Evolutionary conservation across 176 grass and related monocot species (phyloP).

Genomic region (Paspalum vaginatum): DNA sequence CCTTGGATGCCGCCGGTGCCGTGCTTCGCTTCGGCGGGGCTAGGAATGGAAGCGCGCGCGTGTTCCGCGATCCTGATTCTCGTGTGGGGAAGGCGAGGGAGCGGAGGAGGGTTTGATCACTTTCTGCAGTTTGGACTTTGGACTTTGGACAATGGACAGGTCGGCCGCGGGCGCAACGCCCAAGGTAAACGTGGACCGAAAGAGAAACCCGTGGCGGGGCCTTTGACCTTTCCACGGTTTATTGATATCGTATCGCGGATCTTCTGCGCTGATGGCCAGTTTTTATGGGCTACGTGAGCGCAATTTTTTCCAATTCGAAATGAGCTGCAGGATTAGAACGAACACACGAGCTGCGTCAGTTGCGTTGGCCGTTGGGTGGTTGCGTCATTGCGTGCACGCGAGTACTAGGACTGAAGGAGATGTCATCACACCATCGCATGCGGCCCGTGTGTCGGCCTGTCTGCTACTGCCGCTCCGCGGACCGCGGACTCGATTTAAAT

Average conservation of each 20-base stretch:
- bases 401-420: not conserved
- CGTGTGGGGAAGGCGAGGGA: not conserved
- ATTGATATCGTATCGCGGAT: not conserved
- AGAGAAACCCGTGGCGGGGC: not conserved
- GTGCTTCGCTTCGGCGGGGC: not conserved
- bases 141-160: no score
- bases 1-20: not conserved
- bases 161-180: not conserved
- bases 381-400: not conserved
- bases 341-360: no score
- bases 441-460: not conserved
- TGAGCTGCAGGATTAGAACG: not conserved
- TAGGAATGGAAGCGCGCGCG: conserved; percentile 32
- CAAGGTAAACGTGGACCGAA: not conserved
- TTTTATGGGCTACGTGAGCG: not conserved
- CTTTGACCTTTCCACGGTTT: not conserved
- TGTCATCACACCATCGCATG: not conserved
- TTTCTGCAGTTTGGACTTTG: not conserved
- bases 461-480: not conserved
- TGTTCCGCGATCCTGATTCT: not conserved
- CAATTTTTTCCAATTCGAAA: not conserved
- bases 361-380: no score
- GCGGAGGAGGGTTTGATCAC: not conserved
- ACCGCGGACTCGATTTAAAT: not conserved
- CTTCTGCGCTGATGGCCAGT: not conserved